These are phyloP conservation scores for Boletus rufocinnamomeus DNA, from an alignment of 768 basidiomycete species.

Conservation along the genomic window DNA sequence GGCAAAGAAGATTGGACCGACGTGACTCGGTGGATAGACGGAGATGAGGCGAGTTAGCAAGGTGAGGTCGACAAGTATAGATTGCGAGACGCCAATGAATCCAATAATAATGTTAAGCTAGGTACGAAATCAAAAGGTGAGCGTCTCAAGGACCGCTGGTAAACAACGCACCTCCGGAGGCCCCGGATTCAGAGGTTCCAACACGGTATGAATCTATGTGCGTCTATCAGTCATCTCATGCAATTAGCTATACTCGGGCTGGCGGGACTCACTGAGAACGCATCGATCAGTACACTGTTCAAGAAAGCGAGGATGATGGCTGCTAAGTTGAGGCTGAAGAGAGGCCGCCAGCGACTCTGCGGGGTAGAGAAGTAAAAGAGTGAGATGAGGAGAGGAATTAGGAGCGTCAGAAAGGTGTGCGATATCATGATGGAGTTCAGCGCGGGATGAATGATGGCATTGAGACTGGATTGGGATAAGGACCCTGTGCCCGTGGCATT, in stretches of 20 bases:
- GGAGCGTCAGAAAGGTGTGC: slow-evolving; percentile 22
- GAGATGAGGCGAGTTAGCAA: slow-evolving; percentile 26
- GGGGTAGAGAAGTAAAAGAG: slow-evolving; percentile 28
- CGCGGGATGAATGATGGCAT: slow-evolving; percentile 7
- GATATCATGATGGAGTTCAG: slow-evolving; percentile 26
- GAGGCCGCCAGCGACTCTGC: slow-evolving; percentile 17
- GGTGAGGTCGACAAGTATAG: slow-evolving; percentile 27
- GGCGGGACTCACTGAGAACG: slow-evolving; percentile 7
- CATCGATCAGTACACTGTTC: slow-evolving; percentile 15
- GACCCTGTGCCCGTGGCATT: slow-evolving; percentile 1
- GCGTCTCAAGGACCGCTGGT: not conserved
- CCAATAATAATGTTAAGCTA: slow-evolving; percentile 20
- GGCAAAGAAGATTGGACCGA: slow-evolving; percentile 10
- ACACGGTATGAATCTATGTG: slow-evolving; percentile 25
- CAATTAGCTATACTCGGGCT: not conserved
- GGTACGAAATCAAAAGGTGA: not conserved
- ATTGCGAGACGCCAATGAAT: slow-evolving; percentile 19
- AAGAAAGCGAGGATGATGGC: slow-evolving; percentile 15
- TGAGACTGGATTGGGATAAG: not conserved
- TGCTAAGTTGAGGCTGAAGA: slow-evolving; percentile 23
- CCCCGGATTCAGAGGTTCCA: slow-evolving; percentile 22
- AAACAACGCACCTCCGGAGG: slow-evolving; percentile 2
- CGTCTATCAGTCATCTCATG: not conserved
- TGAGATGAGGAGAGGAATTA: slow-evolving; percentile 20
- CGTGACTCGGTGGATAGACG: slow-evolving; percentile 22